Base-by-base conservation (phyloP, 805 yeast genomes). In the Ogataea trehaloabstinens region DNA sequence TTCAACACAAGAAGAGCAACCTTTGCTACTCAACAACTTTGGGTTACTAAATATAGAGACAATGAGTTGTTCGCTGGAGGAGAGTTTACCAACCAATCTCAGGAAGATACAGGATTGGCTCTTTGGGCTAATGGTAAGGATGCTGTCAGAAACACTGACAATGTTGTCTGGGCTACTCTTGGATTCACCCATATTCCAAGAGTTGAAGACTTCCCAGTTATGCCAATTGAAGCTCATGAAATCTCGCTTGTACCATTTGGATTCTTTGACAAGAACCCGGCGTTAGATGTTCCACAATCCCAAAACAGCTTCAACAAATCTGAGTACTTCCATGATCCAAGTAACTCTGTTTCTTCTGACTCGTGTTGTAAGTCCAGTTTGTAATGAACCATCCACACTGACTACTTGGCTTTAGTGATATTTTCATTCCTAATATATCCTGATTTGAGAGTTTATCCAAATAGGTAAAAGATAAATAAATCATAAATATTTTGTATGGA, bases 161-260 rank as follows among this genome's bases (percentile, higher is more conserved):
- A 79, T 42, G 89, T 85, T 42, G 82, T 85, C 35, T 85, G 91
- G 91, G 85, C 86, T 46, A 84, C 93, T 34, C 60, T 85, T 60
- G 89, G 86, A 16, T 75, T 85, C 67, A 85, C 93, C 4, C 95
- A 85, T 57, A 76, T 85, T 54, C 93, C 93, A 52, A 74, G 86
- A 55, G 78, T 81, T 24, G 95, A 85, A 66, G 93, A 85, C 62
- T 85, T 85, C 83, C 95, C 95, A 35, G 91, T 85, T 40, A 85
- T 85, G 95, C 90, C 93, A 22, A 85, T 82, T 40, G 95, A 85
- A 65, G 78, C 79, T 44, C 80, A 83, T 68, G 78, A 73, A 53
- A 80, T 85, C 52, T 71, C 76, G 41, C 71, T 85, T 40, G 71
- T 73, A 34, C 95, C 95, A 38, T 68, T 74, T 52, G 84, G 85